Percentiles rank a stretch among this genome's conserved stretches.
Conservation (phyloP, 768 basidiomycete species). For the Cystobasidium onofrii region DNA sequence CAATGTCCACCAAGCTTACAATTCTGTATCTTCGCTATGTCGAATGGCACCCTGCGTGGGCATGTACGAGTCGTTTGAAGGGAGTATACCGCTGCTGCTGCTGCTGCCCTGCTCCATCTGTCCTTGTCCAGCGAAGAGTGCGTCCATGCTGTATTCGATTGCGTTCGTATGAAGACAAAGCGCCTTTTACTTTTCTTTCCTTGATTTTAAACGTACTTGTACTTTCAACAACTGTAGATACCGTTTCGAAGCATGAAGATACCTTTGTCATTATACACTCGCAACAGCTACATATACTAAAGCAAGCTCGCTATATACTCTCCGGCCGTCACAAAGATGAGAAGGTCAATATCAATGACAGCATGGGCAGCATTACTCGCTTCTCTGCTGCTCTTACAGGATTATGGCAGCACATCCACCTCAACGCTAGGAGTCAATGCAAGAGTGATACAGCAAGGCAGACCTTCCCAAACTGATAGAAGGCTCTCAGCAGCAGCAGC, state of each 20-base stretch:
- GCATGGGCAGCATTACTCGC: neutral
- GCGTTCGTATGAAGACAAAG: neutral
- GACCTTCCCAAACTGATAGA: neutral
- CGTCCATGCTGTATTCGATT: neutral
- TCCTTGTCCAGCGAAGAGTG: slow-evolving; percentile 1
- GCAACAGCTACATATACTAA: neutral
- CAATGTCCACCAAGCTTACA: slow-evolving; percentile 2
- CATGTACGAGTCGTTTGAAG: slow-evolving; percentile 23
- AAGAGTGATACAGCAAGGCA: neutral
- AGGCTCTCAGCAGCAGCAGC: neutral
- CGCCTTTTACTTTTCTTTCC: neutral
- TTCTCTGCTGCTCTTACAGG: neutral
- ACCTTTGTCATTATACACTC: neutral
- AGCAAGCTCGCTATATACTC: too few relatives aligned
- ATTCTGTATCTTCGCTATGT: slow-evolving; percentile 28
- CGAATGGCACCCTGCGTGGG: slow-evolving; percentile 27
- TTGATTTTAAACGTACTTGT: neutral
- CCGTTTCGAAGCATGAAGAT: neutral
- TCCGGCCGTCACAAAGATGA: too few relatives aligned
- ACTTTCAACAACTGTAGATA: neutral
- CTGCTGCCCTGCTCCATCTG: slow-evolving; percentile 1
- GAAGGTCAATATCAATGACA: neutral
- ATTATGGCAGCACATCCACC: neutral
- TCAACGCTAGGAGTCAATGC: neutral
- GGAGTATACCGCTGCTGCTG: slow-evolving; percentile 4